Evolutionary conservation across 441 rosid species (phyloP).

Genomic region (Brassica hybrid): DNA sequence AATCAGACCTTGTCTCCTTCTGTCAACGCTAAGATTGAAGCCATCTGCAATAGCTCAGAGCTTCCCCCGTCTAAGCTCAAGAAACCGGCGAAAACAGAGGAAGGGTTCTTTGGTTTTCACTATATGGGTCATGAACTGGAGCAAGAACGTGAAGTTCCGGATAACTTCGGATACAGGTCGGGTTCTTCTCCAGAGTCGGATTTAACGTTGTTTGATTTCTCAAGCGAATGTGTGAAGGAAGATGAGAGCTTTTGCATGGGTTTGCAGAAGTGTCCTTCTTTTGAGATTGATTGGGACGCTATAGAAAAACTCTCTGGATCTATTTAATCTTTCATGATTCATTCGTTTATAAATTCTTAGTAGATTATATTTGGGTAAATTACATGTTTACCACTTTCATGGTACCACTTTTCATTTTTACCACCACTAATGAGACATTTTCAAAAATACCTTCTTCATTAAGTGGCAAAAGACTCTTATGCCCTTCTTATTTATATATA

Average conservation of each 20-base stretch:
- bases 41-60: slow-evolving; percentile 58
- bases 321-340: background rate
- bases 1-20: slow-evolving; percentile 77
- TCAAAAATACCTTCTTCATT: no score
- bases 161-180: slow-evolving; percentile 47
- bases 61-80: slow-evolving; percentile 51
- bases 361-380: no score
- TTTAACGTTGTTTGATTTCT: slow-evolving; percentile 55
- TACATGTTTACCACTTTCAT: no score
- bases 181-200: slow-evolving; percentile 58
- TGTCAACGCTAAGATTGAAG: slow-evolving; percentile 74
- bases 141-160: slow-evolving; percentile 10
- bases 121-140: slow-evolving; percentile 31
- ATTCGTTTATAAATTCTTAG: background rate
- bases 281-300: slow-evolving; percentile 87
- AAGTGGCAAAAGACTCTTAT: no score
- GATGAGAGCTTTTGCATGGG: slow-evolving; percentile 51
- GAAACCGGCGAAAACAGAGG: slow-evolving; percentile 47
- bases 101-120: slow-evolving; percentile 21
- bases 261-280: slow-evolving; percentile 72
- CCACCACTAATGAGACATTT: no score
- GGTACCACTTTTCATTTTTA: no score
- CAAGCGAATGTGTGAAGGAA: slow-evolving; percentile 44
- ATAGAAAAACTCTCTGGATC: slow-evolving; percentile 54
- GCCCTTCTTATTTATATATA: no score